phyloP scores from a whole-genome alignment of 148 eudicot species.

The Rheum nobile region DNA sequence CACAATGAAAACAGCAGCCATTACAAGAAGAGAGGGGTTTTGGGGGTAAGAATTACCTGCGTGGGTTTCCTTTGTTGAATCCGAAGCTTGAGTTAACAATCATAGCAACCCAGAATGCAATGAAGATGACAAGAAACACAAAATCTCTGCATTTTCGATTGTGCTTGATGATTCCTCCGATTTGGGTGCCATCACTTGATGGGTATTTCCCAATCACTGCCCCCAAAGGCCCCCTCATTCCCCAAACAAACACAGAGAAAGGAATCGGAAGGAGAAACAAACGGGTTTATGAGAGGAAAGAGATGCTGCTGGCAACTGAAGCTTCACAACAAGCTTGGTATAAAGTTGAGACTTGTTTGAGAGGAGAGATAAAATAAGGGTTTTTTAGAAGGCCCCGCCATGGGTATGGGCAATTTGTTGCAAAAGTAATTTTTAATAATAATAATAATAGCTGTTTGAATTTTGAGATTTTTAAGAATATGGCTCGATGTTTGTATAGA shows the following conservation, averaged over 20 bases:
- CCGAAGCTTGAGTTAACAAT: constrained; percentile 96
- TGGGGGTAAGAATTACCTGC: constrained; percentile 31
- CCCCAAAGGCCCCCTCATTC: constrained; percentile 64
- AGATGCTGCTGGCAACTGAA: neutral
- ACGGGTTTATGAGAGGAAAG: neutral
- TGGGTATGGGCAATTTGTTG: no score
- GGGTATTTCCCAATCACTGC: constrained; percentile 65
- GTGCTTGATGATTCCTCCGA: constrained; percentile 60
- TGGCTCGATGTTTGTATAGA: no score
- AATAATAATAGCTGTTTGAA: no score
- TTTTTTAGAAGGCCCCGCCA: neutral
- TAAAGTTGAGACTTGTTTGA: neutral
- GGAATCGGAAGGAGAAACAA: neutral
- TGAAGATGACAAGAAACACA: constrained; percentile 75
- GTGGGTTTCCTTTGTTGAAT: constrained; percentile 83
- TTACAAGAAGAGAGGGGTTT: neutral
- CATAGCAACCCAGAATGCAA: constrained; percentile 93
- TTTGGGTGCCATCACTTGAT: constrained; percentile 52
- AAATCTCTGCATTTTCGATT: constrained; percentile 89
- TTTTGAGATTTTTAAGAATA: no score
- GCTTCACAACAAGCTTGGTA: neutral
- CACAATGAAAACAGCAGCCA: neutral
- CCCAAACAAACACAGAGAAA: constrained; percentile 5
- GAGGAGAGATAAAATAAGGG: neutral
- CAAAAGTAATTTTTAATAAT: no score